Base-by-base conservation (phyloP, 371 early-diverging fungal genomes). In the Rhizopus stolonifer region DNA sequence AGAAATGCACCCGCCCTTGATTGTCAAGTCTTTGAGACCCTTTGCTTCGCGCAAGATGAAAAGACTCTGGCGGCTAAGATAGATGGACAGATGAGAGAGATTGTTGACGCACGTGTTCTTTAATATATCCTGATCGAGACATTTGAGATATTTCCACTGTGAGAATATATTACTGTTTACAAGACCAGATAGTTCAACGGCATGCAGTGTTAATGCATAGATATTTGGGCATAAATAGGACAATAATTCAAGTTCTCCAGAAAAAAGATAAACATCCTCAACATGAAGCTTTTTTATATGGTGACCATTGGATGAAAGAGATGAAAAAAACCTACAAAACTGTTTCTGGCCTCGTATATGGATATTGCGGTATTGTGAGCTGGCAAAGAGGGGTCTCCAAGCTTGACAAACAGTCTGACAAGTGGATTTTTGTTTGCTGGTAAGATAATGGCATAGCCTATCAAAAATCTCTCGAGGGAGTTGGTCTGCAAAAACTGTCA, bases 401-500 rank as follows among this genome's bases (percentile, higher is more conserved):
- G 48, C 42, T 22, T 38, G 46, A 39, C 61, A 56, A 2, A 61
- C 61, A 18, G 48, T 29, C 9, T 36, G 52, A 25, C 61, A 61
- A 7, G 48, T 19, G 1, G 56, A 46, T 31, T 40, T 48, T 49
- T 61, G 61, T 36, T 48, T 51, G 13, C 32, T 43, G 4, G 61
- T 56, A 11, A 61, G 50, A 47, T 61, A 52, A 2, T 25, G 26
- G 13, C 56, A 46, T 23, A 61, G 47, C 4, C 38, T 40, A 15
- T 61, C 52, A 9, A 52, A 39, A 4, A 61, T 40, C 33, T 61
- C 61, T 5, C 42, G 10, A 23, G 61, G 61, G 17, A 51, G 7
- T 38, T 51, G 5, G 15, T 1, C 5, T 23, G 26, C 11, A 25
- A 29, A 38, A 44, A 11, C 42, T 19, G 22, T 48, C 45, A 45